Conservation (phyloP, 2,329 filamentous ascomycete species). For the Stemphylium vesicarium region DNA sequence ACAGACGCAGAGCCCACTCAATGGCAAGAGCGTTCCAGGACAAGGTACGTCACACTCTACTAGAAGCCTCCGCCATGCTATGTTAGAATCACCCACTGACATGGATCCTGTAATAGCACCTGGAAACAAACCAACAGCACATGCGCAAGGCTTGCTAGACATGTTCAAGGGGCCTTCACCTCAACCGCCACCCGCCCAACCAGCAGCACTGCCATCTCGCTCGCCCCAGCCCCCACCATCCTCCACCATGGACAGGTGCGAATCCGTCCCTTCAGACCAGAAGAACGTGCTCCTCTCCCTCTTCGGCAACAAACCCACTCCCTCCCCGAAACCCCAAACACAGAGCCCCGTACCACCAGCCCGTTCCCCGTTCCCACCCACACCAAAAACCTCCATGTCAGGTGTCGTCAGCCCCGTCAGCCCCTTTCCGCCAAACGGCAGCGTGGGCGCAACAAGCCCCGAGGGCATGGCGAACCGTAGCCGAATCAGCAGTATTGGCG, state of each 20-base stretch:
- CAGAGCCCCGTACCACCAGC: slow-evolving; percentile 28
- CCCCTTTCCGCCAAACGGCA: slow-evolving; percentile 41
- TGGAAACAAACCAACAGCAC: slow-evolving; percentile 18
- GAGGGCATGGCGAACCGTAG: slow-evolving; percentile 35
- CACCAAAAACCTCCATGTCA: slow-evolving; percentile 41
- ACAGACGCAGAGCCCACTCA: neutral
- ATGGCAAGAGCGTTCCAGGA: neutral
- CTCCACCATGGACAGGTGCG: slow-evolving; percentile 32
- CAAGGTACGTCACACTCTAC: neutral
- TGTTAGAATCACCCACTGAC: neutral
- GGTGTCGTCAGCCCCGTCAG: slow-evolving; percentile 49
- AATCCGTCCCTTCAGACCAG: slow-evolving; percentile 39
- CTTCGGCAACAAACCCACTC: slow-evolving; percentile 34
- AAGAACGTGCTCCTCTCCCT: slow-evolving; percentile 47
- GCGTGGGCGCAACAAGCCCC: slow-evolving; percentile 31
- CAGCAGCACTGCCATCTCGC: slow-evolving; percentile 13
- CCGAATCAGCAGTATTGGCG: slow-evolving; percentile 46
- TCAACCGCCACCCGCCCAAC: slow-evolving; percentile 15
- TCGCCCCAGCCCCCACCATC: slow-evolving; percentile 13
- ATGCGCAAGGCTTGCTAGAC: slow-evolving; percentile 28
- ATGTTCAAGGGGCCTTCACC: slow-evolving; percentile 29
- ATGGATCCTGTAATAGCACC: neutral
- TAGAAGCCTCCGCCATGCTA: no score
- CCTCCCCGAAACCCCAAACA: slow-evolving; percentile 17
- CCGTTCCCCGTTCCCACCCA: slow-evolving; percentile 33